Evolutionary conservation across 257 asterid genomes (phyloP).

Genomic region (Voacanga thouarsii): DNA sequence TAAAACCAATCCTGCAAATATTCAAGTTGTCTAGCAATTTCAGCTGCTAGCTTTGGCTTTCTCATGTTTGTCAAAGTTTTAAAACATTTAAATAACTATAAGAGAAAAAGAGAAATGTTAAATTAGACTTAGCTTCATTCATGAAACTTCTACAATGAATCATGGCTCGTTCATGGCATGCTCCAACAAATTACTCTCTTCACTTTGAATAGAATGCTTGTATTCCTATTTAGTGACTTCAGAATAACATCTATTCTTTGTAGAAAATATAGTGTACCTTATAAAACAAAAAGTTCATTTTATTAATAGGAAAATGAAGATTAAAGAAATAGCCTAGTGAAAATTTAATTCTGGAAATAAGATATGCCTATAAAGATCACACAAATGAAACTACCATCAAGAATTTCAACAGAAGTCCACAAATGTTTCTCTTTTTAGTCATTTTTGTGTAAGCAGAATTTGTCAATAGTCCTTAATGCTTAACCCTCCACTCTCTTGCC

Average conservation of each 20-base stretch:
- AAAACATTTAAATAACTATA: background rate
- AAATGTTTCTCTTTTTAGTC: background rate
- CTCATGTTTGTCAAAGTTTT: constrained; percentile 60
- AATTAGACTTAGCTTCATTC: background rate
- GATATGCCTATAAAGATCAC: background rate
- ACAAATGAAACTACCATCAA: background rate
- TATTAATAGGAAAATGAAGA: background rate
- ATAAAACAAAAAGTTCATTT: background rate
- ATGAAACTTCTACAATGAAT: background rate
- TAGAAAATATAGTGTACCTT: too few species aligned
- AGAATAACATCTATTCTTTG: background rate
- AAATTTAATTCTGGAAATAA: background rate
- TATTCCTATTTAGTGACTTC: background rate
- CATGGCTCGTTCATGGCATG: background rate
- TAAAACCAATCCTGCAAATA: constrained; percentile 1
- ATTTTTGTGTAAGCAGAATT: background rate
- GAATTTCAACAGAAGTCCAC: background rate
- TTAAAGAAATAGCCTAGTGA: background rate
- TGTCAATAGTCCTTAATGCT: background rate
- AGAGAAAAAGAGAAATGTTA: background rate
- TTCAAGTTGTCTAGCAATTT: constrained; percentile 80
- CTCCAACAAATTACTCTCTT: background rate
- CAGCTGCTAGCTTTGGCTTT: constrained; percentile 67
- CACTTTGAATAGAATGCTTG: background rate
- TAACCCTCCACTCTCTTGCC: background rate